Base-by-base conservation (phyloP, 225 moss, liverwort and hornwort genomes). In the Sphagnum contortum region DNA sequence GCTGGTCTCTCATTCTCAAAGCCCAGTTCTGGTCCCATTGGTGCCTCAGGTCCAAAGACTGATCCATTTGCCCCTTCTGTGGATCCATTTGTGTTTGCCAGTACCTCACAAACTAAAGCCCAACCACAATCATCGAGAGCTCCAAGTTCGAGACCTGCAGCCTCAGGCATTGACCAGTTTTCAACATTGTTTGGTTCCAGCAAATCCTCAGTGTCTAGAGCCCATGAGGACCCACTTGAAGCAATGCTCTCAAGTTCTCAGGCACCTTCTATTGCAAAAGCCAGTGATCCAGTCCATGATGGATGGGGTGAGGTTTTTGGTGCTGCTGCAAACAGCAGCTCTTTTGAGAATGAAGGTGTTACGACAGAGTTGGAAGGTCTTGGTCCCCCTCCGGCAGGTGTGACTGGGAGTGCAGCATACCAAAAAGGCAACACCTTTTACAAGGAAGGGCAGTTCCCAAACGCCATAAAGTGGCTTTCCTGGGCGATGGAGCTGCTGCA, bases 391-490 rank as follows among this genome's bases (percentile, higher is more conserved):
- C 96, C 96, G 61, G 69, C 66, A 29, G 96, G 96, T 55, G 79
- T 98, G 57, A 89, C 87, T 7, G 90, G 87, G 47, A 71, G 49
- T 57, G 57, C 77, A 11, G 92, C 96, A 5, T 74, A 69, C 44
- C 69, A 80, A 12, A 98, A 84, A 78, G 96, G 96, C 50, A 74
- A 76, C 57, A 79, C 82, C 61, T 98, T 87, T 59, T 98, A 90
- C 47, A 98, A 89, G 65, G 87, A 80, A 67, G 96, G 96, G 53
- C 96, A 98, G 66, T 98, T 93, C 48, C 96, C 96, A 6, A 93
- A 98, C 61, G 96, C 96, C 29, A 91, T 98, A n/a, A 98, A 98
- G 68, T 98, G 96, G 96, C 85, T 98, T 57, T 90, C 92, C 44
- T 98, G 96, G 96, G 77, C 96, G 48, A 63, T 93, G 50, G 92